Evolutionary conservation across 805 yeast genomes (phyloP).

Genomic region (Myxozyma melibiosi): DNA sequence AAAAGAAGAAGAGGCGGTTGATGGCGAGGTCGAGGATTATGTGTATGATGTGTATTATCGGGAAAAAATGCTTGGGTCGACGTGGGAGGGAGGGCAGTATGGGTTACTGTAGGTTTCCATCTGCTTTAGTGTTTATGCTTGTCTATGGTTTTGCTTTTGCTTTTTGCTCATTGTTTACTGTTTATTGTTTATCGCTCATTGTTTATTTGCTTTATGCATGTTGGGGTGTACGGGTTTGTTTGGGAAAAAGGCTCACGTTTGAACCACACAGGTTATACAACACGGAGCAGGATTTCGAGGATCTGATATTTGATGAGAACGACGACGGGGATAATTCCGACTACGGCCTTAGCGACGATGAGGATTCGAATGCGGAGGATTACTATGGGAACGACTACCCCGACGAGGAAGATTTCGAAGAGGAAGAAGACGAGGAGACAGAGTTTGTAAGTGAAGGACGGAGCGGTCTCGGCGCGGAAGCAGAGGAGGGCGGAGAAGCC

Average conservation of each 20-base stretch:
- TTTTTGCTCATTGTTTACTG: neutral
- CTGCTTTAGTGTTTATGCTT: neutral
- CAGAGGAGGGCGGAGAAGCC: constrained; percentile 47
- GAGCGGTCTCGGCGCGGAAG: constrained; percentile 31
- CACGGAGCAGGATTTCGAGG: constrained; percentile 17
- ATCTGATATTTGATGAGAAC: constrained; percentile 24
- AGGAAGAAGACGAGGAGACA: constrained; percentile 45
- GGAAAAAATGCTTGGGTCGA: constrained; percentile 47
- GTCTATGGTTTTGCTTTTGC: neutral
- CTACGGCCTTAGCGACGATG: constrained; percentile 40
- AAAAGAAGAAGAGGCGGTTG: constrained; percentile 18
- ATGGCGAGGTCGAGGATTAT: constrained; percentile 58
- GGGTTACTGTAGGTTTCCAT: constrained; percentile 32
- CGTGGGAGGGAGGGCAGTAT: constrained; percentile 32
- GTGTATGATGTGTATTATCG: constrained; percentile 89
- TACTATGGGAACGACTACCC: constrained; percentile 93
- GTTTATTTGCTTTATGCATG: neutral
- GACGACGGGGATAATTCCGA: constrained; percentile 23
- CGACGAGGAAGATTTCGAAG: constrained; percentile 67
- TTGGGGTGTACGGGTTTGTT: neutral
- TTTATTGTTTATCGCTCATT: neutral
- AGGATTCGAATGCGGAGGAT: constrained; percentile 70
- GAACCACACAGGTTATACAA: constrained; percentile 15
- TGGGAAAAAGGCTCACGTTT: neutral
- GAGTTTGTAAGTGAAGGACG: constrained; percentile 21